These are phyloP conservation scores for Penicillium steckii DNA, from an alignment of 495 filamentous ascomycete species.

Conservation along the genomic window DNA sequence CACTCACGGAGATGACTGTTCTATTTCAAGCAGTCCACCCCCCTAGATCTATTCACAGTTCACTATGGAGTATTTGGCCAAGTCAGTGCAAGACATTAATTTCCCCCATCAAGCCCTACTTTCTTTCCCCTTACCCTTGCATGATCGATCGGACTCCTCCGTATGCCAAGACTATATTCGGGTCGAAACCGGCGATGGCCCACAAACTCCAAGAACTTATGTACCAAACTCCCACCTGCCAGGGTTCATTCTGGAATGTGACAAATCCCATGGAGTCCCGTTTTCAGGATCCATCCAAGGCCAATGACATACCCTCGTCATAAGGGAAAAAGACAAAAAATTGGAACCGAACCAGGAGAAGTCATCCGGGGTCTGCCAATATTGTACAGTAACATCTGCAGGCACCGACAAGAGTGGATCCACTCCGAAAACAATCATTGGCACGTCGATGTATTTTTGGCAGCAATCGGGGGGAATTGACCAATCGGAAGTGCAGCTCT, in stretches of 20 bases:
- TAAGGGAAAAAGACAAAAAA: no score
- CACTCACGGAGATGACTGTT: no score
- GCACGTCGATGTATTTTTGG: conserved; percentile 14
- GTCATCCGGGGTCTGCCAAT: not conserved
- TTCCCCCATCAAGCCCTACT: not conserved
- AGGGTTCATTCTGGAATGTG: not conserved
- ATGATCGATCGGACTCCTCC: not conserved
- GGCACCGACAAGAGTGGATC: not conserved
- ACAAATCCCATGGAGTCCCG: not conserved
- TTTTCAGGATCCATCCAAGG: no score
- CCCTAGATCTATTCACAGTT: not conserved
- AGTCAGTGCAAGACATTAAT: not conserved
- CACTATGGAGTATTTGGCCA: no score
- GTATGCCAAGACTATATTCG: not conserved
- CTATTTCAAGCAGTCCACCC: not conserved
- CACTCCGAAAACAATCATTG: not conserved
- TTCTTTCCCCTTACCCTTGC: not conserved
- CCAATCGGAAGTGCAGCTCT: conserved; percentile 2
- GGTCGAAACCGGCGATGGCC: not conserved
- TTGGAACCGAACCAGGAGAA: not conserved
- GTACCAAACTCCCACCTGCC: not conserved
- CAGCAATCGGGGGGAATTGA: not conserved
- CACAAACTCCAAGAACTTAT: not conserved
- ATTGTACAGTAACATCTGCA: not conserved
- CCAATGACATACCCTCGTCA: no score